Conservation (phyloP, 768 basidiomycete species). For the Lentinula aciculospora region DNA sequence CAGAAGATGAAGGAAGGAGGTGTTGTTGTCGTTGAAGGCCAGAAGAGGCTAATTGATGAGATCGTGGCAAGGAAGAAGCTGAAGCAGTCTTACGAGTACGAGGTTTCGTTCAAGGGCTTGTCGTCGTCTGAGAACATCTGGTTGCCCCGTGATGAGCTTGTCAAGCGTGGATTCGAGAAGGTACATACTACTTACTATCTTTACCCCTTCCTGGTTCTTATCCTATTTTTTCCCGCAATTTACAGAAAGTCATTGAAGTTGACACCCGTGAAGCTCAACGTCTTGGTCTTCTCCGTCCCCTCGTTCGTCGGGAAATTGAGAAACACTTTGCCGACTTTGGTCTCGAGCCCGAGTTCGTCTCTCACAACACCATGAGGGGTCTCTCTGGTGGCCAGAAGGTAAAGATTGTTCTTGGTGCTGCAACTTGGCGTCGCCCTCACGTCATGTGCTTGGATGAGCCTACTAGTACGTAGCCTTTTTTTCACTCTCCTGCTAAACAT, state of each 20-base stretch:
- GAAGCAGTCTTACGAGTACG: constrained; percentile 99
- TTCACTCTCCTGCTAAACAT: constrained; percentile 2
- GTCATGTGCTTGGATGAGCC: constrained; percentile 96
- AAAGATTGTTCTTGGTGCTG: constrained; percentile 97
- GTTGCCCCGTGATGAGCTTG: constrained; percentile 92
- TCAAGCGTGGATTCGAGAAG: constrained; percentile 99
- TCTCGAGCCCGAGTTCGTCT: constrained; percentile 98
- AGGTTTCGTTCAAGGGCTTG: constrained; percentile 91
- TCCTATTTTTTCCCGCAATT: constrained; percentile 9
- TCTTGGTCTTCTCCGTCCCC: constrained; percentile 89
- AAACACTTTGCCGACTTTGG: constrained; percentile 99
- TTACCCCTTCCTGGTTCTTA: not conserved
- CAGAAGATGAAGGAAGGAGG: constrained; percentile 97
- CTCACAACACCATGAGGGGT: constrained; percentile 99
- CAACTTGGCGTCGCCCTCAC: constrained; percentile 99
- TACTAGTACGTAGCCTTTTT: constrained; percentile 54
- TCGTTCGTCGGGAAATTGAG: constrained; percentile 98
- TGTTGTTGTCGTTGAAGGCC: constrained; percentile 81
- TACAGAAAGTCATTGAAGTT: constrained; percentile 90
- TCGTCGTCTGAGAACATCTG: constrained; percentile 98
- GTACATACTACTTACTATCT: constrained; percentile 20
- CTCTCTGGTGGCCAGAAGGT: constrained; percentile 99
- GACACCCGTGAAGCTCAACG: constrained; percentile 97
- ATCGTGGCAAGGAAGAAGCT: constrained; percentile 90
- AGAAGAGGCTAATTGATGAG: constrained; percentile 94